A percentile compares a stretch with the other conserved stretches of the same genome.
phyloP scores from a whole-genome alignment of 305 asterid genomes.

The Solanum hybrid region DNA sequence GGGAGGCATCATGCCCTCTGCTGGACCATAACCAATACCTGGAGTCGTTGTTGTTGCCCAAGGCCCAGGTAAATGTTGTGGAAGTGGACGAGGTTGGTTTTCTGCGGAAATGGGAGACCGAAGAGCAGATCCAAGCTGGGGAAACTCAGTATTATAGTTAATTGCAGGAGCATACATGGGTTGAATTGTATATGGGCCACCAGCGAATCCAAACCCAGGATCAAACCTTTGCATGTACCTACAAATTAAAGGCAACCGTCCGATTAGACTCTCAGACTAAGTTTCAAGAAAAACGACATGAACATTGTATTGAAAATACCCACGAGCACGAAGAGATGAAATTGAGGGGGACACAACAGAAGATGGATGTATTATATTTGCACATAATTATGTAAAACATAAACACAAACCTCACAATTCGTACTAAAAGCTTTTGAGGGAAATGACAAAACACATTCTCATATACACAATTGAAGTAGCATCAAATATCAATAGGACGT shows the following conservation, averaged over 20 bases:
- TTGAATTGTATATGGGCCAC: slow-evolving; percentile 76
- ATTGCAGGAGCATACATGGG: slow-evolving; percentile 95
- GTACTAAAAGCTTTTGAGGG: not conserved
- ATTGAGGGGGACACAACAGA: not conserved
- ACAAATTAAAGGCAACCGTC: not conserved
- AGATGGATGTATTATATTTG: not conserved
- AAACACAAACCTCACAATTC: not conserved
- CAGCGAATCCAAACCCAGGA: slow-evolving; percentile 92
- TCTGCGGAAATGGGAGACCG: slow-evolving; percentile 60
- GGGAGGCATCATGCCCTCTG: slow-evolving; percentile 65
- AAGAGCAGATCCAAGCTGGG: slow-evolving; percentile 81
- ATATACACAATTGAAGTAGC: not conserved
- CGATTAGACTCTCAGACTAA: not conserved
- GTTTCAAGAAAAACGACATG: not conserved
- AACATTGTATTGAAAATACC: not conserved
- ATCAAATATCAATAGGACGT: not conserved
- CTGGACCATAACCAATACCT: slow-evolving; percentile 75
- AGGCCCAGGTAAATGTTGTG: slow-evolving; percentile 65
- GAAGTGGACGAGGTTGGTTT: slow-evolving; percentile 65
- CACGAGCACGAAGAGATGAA: not conserved
- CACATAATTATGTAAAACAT: not conserved
- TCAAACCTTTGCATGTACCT: slow-evolving; percentile 97
- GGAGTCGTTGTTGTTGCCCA: slow-evolving; percentile 71
- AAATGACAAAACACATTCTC: not conserved
- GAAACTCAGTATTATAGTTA: slow-evolving; percentile 88